Evolutionary conservation across 345 rosid genomes (phyloP).

Genomic region (Pistacia vera): DNA sequence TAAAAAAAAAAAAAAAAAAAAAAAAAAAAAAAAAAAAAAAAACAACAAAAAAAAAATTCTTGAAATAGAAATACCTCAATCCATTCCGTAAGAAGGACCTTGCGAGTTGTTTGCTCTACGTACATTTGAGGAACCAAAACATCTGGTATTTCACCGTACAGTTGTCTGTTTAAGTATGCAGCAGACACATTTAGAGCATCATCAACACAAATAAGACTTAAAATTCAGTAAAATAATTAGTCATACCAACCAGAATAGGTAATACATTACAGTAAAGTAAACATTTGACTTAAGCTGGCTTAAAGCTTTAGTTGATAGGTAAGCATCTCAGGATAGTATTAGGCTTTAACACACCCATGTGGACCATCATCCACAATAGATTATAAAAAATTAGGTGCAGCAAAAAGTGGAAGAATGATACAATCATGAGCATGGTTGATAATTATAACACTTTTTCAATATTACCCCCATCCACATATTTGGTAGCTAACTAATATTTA

Average conservation of each 20-base stretch:
- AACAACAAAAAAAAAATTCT: background rate
- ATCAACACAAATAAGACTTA: background rate
- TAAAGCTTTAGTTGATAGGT: no score
- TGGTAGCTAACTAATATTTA: background rate
- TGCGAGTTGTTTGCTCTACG: constrained; percentile 75
- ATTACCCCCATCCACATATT: background rate
- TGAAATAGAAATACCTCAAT: constrained; percentile 62
- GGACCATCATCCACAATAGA: no score
- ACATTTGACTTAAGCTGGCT: no score
- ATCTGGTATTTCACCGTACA: constrained; percentile 77
- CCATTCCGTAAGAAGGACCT: constrained; percentile 95
- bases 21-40: background rate
- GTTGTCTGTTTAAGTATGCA: constrained; percentile 51
- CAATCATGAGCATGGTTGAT: constrained; percentile 1
- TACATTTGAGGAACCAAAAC: constrained; percentile 87
- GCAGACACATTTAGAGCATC: constrained; percentile 17
- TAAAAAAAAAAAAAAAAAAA: background rate
- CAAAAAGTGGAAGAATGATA: background rate
- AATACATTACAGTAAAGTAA: background rate
- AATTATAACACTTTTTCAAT: background rate
- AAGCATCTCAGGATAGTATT: no score
- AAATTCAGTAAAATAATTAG: background rate
- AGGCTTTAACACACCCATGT: no score
- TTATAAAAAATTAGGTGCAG: no score
- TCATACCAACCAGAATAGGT: background rate